Base-by-base conservation (phyloP, 768 basidiomycete genomes). In the Lactarius pseudohatsudake region DNA sequence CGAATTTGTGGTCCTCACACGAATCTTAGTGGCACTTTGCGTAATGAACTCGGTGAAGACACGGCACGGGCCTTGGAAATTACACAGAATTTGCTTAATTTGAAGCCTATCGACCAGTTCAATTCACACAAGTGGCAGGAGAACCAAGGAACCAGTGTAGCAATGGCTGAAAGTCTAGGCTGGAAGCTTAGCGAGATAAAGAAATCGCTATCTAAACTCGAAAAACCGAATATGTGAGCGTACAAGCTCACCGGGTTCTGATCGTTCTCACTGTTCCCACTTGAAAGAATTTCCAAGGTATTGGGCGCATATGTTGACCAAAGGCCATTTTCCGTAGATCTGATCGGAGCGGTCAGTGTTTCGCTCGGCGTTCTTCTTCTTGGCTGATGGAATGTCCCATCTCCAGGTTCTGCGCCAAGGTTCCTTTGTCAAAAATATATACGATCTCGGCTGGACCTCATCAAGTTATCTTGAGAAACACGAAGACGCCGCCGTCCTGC, bases 401-500 rank as follows among this genome's bases (percentile, higher is more conserved):
- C 28, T 59, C 15, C 38, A 85, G 84, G 82, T 86, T 7, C 70
- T 86, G 32, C 83, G 86, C 7, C 87, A 88, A 72, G 81, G 81
- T 13, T 77, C 81, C 0, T 88, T 88, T 67, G 79, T 82, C 15
- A 68, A 74, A 60, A 85, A 86, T 72, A 84, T 88, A 79, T 71
- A 79, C 18, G 76, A 80, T 36, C 71, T 87, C 3, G 78, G 79
- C 0, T 88, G 87, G 86, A 80, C 81, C 9, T 72, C 76, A 47
- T 76, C 80, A 0, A 74, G 73, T 6, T 79, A 76, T 57, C 85
- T 86, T 64, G 72, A 75, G 60, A 75, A 76, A 36, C 67, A 65
- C 10, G 73, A 75, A 41, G 77, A 81, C 41, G 79, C 80, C 65
- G 58, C 75, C 6, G 80, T 80, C 6, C 74, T 87, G 15, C 76